phyloP scores from a whole-genome alignment of 345 rosid species.

The Hevea brasiliensis region DNA sequence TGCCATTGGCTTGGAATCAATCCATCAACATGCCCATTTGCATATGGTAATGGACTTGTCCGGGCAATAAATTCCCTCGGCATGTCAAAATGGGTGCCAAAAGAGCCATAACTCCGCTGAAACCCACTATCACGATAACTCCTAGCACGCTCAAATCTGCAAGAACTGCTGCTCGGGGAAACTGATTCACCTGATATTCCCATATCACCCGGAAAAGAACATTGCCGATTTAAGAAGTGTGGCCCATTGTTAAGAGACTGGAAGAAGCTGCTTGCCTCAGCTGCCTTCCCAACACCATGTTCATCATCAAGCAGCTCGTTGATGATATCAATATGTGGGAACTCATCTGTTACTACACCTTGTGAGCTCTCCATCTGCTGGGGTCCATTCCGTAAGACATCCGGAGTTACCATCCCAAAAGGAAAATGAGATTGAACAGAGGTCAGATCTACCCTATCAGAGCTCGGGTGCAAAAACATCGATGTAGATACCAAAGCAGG shows the following conservation, averaged over 20 bases:
- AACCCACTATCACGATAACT: slow-evolving; percentile 57
- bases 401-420: slow-evolving; percentile 46
- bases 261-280: slow-evolving; percentile 32
- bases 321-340: slow-evolving; percentile 91
- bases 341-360: slow-evolving; percentile 63
- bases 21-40: slow-evolving; percentile 62
- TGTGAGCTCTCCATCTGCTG: slow-evolving; percentile 64
- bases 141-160: slow-evolving; percentile 57
- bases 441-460: slow-evolving; percentile 47
- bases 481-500: slow-evolving; percentile 49
- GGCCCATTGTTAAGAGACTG: slow-evolving; percentile 40
- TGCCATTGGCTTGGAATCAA: slow-evolving; percentile 59
- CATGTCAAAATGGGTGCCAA: slow-evolving; percentile 41
- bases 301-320: slow-evolving; percentile 92
- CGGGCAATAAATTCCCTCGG: slow-evolving; percentile 53
- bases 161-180: slow-evolving; percentile 39
- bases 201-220: slow-evolving; percentile 49
- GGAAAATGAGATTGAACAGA: slow-evolving; percentile 50
- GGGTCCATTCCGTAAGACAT: slow-evolving; percentile 45
- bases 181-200: slow-evolving; percentile 44
- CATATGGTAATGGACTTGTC: slow-evolving; percentile 40
- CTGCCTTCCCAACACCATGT: slow-evolving; percentile 41
- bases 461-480: slow-evolving; percentile 41
- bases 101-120: slow-evolving; percentile 46
- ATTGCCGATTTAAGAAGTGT: slow-evolving; percentile 49